Evolutionary conservation across 129 eudicot genomes (phyloP).

Genomic region (Flaveria robusta): DNA sequence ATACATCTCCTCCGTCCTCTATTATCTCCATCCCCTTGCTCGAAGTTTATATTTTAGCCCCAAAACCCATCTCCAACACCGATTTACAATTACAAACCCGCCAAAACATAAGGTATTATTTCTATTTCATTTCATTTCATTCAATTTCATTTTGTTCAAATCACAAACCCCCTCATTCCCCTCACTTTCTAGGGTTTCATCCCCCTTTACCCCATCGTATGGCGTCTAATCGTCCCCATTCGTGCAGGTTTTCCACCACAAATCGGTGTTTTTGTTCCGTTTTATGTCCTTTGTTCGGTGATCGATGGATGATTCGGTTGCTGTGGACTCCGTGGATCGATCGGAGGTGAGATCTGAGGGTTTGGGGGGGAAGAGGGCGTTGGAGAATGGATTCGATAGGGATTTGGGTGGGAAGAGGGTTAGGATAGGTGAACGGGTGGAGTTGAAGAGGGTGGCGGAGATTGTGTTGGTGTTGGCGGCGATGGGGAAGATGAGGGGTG

Average conservation of each 20-base stretch:
- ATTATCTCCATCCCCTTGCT: slow-evolving; percentile 37
- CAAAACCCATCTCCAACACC: background rate
- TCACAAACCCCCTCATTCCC: slow-evolving; percentile 23
- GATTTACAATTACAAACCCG: slow-evolving; percentile 49
- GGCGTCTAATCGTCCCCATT: slow-evolving; percentile 39
- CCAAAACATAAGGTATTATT: slow-evolving; percentile 40
- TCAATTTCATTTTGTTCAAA: too few species aligned
- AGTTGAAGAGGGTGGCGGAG: slow-evolving; percentile 76
- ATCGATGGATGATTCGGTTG: slow-evolving; percentile 46
- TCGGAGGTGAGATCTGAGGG: slow-evolving; percentile 33
- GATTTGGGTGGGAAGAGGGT: slow-evolving; percentile 44
- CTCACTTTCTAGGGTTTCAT: slow-evolving; percentile 56
- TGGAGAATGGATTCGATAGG: slow-evolving; percentile 40
- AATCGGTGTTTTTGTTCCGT: background rate
- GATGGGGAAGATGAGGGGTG: slow-evolving; percentile 88
- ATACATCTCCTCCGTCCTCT: slow-evolving; percentile 17
- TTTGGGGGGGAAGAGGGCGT: slow-evolving; percentile 28
- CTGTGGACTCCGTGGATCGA: slow-evolving; percentile 18
- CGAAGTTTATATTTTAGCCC: slow-evolving; percentile 28
- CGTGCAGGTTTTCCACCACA: slow-evolving; percentile 51
- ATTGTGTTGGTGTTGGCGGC: slow-evolving; percentile 80
- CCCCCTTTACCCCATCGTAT: slow-evolving; percentile 26
- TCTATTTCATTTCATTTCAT: slow-evolving; percentile 29
- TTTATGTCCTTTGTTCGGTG: slow-evolving; percentile 14
- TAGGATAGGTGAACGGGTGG: slow-evolving; percentile 10